Percentiles rank a stretch among this genome's conserved stretches.
These are phyloP conservation scores for Fusarium albidum DNA, from an alignment of 2,329 filamentous ascomycete genomes.

Conservation along the genomic window DNA sequence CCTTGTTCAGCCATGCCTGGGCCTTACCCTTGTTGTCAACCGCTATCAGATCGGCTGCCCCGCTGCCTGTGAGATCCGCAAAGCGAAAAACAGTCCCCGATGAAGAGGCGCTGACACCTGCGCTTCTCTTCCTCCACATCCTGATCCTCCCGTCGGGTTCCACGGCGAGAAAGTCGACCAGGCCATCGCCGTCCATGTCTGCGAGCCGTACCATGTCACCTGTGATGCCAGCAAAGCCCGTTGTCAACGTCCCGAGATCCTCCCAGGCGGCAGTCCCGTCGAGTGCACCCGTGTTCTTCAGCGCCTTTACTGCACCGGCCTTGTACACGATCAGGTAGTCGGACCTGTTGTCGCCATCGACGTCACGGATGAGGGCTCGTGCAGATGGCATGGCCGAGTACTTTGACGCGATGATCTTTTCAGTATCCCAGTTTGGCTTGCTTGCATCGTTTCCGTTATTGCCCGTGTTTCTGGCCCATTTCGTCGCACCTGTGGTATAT, in stretches of 20 bases:
- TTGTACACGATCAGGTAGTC: slow-evolving; percentile 12
- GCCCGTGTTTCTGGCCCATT: slow-evolving; percentile 12
- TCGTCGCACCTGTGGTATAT: slow-evolving; percentile 1
- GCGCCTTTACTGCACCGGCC: slow-evolving; percentile 8
- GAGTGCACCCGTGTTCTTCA: neutral
- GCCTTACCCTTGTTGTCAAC: slow-evolving; percentile 4
- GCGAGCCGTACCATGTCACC: slow-evolving; percentile 8
- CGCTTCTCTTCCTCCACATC: slow-evolving; percentile 26
- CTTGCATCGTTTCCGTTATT: slow-evolving; percentile 15
- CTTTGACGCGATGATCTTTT: neutral
- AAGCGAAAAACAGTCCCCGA: neutral
- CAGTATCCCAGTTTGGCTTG: slow-evolving; percentile 15
- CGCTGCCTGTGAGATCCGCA: neutral
- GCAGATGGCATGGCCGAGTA: neutral
- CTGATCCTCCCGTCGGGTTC: slow-evolving; percentile 3
- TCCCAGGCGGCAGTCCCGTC: slow-evolving; percentile 1
- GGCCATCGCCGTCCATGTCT: slow-evolving; percentile 25
- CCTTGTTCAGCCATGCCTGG: slow-evolving; percentile 15
- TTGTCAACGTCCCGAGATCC: slow-evolving; percentile 11
- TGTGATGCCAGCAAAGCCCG: slow-evolving; percentile 2
- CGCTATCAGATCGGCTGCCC: neutral
- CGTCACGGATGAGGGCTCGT: neutral
- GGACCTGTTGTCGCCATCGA: slow-evolving; percentile 1
- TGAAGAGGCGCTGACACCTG: neutral
- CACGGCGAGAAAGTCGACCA: slow-evolving; percentile 25